These are phyloP conservation scores for Aspergillus bertholletiae DNA, from an alignment of 495 filamentous ascomycete genomes.

Conservation along the genomic window DNA sequence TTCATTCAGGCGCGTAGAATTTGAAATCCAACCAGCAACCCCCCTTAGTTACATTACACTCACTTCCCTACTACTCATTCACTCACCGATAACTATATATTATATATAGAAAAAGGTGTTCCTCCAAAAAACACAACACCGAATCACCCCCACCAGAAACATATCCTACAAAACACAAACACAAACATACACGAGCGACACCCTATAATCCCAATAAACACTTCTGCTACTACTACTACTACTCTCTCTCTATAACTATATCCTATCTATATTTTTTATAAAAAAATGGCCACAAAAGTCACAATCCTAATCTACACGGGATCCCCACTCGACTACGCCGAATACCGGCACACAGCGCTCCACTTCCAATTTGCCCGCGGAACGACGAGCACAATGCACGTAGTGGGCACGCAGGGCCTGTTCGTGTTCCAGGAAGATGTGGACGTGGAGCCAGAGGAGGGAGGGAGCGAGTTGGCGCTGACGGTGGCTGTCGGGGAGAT, in stretches of 20 bases:
- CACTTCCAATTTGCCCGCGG: conserved; percentile 20
- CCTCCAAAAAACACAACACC: too few species aligned
- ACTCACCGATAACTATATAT: too few species aligned
- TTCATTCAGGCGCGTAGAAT: too few species aligned
- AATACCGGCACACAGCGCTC: conserved; percentile 32
- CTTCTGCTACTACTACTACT: neutral
- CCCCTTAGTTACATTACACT: too few species aligned
- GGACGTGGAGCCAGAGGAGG: conserved; percentile 35
- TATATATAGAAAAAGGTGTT: too few species aligned
- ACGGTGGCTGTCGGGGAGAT: conserved; percentile 19
- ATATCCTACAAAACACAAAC: too few species aligned
- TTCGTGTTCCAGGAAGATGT: conserved; percentile 28
- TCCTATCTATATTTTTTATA: too few species aligned
- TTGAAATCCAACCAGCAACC: too few species aligned
- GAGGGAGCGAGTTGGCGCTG: conserved; percentile 53
- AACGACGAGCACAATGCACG: conserved; percentile 19
- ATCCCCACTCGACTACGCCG: conserved; percentile 26
- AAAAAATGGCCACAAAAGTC: conserved; percentile 18
- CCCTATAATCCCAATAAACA: neutral
- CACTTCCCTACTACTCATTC: too few species aligned
- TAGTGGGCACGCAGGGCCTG: conserved; percentile 25
- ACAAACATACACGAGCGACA: too few species aligned
- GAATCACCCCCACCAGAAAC: too few species aligned
- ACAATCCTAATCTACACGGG: conserved; percentile 27
- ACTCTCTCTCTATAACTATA: too few species aligned